Percentiles rank a stretch among this genome's conserved stretches.
These are phyloP conservation scores for Blastobotrys capitulatus DNA, from an alignment of 1,139 yeast species.

Conservation along the genomic window DNA sequence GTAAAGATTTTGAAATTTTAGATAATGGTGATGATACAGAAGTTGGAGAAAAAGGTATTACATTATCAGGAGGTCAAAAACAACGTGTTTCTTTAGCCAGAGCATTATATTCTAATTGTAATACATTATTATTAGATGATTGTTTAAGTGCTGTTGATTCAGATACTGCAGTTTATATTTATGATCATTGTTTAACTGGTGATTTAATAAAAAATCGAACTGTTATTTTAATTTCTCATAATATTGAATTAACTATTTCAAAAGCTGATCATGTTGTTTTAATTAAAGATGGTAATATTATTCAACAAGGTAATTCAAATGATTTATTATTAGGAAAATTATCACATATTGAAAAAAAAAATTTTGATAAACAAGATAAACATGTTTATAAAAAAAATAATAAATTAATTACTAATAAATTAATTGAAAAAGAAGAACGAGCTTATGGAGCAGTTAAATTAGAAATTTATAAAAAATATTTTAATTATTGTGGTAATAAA, in stretches of 20 bases:
- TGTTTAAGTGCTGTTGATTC: conserved; percentile 73
- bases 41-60: conserved; percentile 94
- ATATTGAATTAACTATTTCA: conserved; percentile 75
- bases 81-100: conserved; percentile 94
- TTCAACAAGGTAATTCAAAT: conserved; percentile 69
- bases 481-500: conserved; percentile 32
- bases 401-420: background rate
- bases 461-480: conserved; percentile 64
- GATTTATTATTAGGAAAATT: conserved; percentile 73
- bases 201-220: conserved; percentile 55
- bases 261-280: conserved; percentile 75
- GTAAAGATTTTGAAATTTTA: conserved; percentile 72
- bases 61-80: conserved; percentile 95
- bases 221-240: conserved; percentile 86
- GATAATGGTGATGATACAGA: conserved; percentile 68
- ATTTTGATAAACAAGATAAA: background rate
- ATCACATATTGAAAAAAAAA: background rate
- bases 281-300: conserved; percentile 78
- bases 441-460: conserved; percentile 76
- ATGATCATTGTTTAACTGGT: conserved; percentile 86
- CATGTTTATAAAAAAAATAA: background rate
- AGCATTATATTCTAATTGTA: conserved; percentile 81
- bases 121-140: conserved; percentile 80
- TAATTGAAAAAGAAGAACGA: conserved; percentile 77
- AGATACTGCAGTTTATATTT: conserved; percentile 86